Evolutionary conservation across 306 rosid species (phyloP), one percentile per base, ranked within the genome.

Genomic region (Coriaria nepalensis): DNA sequence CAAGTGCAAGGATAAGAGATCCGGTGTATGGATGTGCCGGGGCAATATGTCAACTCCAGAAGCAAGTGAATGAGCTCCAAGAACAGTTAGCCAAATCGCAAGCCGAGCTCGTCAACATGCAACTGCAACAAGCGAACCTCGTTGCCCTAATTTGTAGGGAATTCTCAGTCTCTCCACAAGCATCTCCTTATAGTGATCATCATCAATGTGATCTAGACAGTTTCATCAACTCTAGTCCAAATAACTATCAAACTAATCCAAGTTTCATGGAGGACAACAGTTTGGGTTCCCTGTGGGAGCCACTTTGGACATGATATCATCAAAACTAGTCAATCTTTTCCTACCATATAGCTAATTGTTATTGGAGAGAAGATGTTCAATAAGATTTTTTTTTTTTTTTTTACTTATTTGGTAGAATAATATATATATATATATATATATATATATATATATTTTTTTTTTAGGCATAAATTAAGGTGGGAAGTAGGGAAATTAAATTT

Each of bases 1-100:
- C 68, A 37, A 53, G 53, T 13, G 68, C 68, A 7, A 62, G 68
- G 35, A 38, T 62, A 6, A 35, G 68, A 53, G 68, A 62, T 49
- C 68, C 68, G 10, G 68, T 62, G 2, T 62, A 62, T 32, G 68
- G 68, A 0, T 62, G 68, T 34, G 68, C 59, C 4, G 68, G 68
- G 11, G 61, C 68, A 47, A 62, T 62, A 9, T 62, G 55, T 13
- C 59, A 62, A 33, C 68, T 62, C 9, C 68, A 62, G 11, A 62
- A 47, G 43, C 68, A 62, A 10, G 52, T 62, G 15, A 53, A 55
- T 13, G 68, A 62, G 45, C 55, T 62, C 38, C 68, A 62, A 47
- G 59, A 45, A 49, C 54, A 53, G 52, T 39, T 62, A 7, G 68
- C 61, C 8, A 56, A 46, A 20, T 45, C 68, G 13, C 68, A 62